Base-by-base conservation (phyloP, 2,329 filamentous ascomycete species). In the Aureobasidium uvarum region DNA sequence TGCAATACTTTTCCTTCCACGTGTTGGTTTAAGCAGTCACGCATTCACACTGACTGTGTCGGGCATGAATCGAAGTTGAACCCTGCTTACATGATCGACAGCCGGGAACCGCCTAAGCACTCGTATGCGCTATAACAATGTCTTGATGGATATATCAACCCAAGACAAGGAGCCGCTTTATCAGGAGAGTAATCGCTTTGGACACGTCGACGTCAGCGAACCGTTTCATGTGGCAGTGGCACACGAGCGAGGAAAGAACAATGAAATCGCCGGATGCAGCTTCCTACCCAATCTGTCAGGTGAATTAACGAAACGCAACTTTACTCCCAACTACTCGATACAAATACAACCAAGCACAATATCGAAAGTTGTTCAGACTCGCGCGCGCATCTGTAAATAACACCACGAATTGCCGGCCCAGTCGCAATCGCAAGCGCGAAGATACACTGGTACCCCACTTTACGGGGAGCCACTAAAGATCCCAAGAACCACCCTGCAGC, bases 81-180 rank as follows among this genome's bases (percentile, higher is more conserved):
- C n/a, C 51, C 20, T 55, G 52, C 7, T 41, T 55, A 11, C 13
- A 41, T 28, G 52, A 55, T 55, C 51, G 33, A 5, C 51, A 5
- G 28, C n/a, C 51, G 51, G 51, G n/a, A 38, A 25, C 52, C 38
- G 52, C 52, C 52, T 31, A n/a, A 28, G 6, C 20, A 56, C 28
- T 56, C 52, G 38, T 43, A 43, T 56, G 33, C 33, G 38, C 38
- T 43, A 31, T 13, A 56, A 23, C 52, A 55, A 39, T 55, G 51
- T 39, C 51, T 55, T 25, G 36, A 25, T 33, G 39, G 20, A 45
- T 58, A 58, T 58, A 58, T 58, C 23, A 33, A 23, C 45, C 18
- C 54, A 58, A 58, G 54, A 58, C 54, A 58, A 43, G 52, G 52
- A 55, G 54, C 54, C 38, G 28, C 54, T 23, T 25, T 45, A 54